Percentiles rank a stretch among this genome's conserved stretches.
phyloP scores from a whole-genome alignment of 768 basidiomycete genomes.

The Clitopilus passeckerianus region DNA sequence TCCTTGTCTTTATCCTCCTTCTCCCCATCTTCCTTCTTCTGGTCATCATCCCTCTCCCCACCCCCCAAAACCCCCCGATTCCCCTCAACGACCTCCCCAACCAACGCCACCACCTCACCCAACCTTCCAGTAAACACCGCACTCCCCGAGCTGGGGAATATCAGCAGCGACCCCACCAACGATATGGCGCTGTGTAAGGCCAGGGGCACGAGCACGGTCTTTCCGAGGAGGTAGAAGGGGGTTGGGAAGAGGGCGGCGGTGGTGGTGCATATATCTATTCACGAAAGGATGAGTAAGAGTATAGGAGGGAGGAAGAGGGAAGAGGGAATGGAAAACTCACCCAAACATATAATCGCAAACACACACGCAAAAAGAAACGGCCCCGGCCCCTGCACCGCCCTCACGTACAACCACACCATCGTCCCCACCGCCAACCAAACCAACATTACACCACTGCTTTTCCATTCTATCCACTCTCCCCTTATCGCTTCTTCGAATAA shows the following conservation, averaged over 20 bases:
- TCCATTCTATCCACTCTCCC: background rate
- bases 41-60: too few species aligned
- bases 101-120: too few species aligned
- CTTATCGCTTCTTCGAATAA: slow-evolving; percentile 37
- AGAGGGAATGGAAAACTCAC: slow-evolving; percentile 24
- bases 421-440: slow-evolving; percentile 63
- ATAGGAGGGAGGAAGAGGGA: background rate
- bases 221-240: slow-evolving; percentile 56
- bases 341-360: slow-evolving; percentile 56
- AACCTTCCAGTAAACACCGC: too few species aligned
- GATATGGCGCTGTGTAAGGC: slow-evolving; percentile 54
- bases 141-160: too few species aligned
- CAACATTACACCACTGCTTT: slow-evolving; percentile 56
- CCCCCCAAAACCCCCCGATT: too few species aligned
- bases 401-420: slow-evolving; percentile 52
- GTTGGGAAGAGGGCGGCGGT: slow-evolving; percentile 60
- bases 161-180: slow-evolving; percentile 17
- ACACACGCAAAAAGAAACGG: slow-evolving; percentile 54
- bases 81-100: too few species aligned
- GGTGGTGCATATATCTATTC: slow-evolving; percentile 55
- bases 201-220: slow-evolving; percentile 50
- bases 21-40: too few species aligned
- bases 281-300: slow-evolving; percentile 2
- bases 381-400: slow-evolving; percentile 55
- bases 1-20: too few species aligned